A percentile compares a stretch with the other conserved stretches of the same genome.
These are phyloP conservation scores for Ophiocordyceps camponoti-rufipedis DNA, from an alignment of 2,329 filamentous ascomycete species.

Conservation along the genomic window DNA sequence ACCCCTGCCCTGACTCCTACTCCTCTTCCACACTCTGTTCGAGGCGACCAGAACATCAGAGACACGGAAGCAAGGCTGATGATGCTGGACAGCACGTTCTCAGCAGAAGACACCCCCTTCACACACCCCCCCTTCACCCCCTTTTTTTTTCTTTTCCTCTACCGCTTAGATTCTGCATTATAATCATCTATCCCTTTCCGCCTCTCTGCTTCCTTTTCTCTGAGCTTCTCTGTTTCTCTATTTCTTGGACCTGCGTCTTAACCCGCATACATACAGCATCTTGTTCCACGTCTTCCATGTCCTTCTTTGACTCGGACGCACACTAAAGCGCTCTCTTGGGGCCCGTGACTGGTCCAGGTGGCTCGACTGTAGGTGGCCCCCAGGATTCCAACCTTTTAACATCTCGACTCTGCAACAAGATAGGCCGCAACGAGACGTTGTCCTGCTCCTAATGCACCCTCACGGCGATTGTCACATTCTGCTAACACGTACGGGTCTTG, in stretches of 20 bases:
- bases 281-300: too few species aligned
- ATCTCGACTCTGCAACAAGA: neutral
- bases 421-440: too few species aligned
- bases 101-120: neutral
- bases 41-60: neutral
- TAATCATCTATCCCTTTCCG: neutral
- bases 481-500: neutral
- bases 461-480: neutral
- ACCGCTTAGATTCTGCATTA: neutral
- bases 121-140: neutral
- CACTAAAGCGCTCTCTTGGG: too few species aligned
- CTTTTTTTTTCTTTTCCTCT: neutral
- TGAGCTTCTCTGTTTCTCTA: neutral
- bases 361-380: too few species aligned
- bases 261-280: too few species aligned
- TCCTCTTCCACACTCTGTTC: neutral
- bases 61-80: neutral
- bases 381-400: neutral
- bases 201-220: neutral
- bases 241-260: neutral
- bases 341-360: too few species aligned
- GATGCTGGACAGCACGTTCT: neutral
- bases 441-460: neutral
- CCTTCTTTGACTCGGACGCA: too few species aligned
- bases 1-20: too few species aligned